Conservation (phyloP, 2,329 filamentous ascomycete species). For the Penicillium sp. region DNA sequence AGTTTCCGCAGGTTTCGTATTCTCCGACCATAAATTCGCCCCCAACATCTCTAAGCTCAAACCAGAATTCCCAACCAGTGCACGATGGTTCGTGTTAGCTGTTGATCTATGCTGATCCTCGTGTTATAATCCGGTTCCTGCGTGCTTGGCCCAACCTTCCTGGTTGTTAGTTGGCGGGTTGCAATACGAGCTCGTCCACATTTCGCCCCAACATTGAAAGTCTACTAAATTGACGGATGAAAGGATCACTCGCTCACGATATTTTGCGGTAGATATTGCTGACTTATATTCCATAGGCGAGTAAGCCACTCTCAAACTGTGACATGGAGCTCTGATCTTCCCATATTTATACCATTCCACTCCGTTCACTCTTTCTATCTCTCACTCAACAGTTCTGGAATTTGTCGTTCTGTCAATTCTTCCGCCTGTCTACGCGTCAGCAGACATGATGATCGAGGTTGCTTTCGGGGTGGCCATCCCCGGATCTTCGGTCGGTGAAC, state of each 20-base stretch:
- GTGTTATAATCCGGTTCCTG: background rate
- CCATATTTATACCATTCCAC: no score
- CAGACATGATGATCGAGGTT: no score
- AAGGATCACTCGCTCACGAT: background rate
- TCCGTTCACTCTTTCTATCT: no score
- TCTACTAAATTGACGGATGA: background rate
- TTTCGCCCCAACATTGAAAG: slow-evolving; percentile 1
- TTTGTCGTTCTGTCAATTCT: no score
- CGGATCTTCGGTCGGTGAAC: no score
- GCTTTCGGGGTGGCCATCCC: no score
- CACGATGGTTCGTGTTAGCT: background rate
- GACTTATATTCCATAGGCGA: no score
- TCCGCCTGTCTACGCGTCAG: no score
- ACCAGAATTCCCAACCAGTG: background rate
- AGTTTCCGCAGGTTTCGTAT: background rate
- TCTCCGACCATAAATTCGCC: background rate
- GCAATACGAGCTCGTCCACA: slow-evolving; percentile 5
- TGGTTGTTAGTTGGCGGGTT: background rate
- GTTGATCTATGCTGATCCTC: slow-evolving; percentile 3
- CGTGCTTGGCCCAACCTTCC: slow-evolving; percentile 2
- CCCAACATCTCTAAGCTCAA: background rate
- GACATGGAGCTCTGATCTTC: no score
- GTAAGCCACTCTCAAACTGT: no score
- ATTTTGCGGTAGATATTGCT: no score
- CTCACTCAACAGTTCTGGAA: no score